These are phyloP conservation scores for Cladosporium sp. DNA, from an alignment of 2,329 filamentous ascomycete species.

Conservation along the genomic window DNA sequence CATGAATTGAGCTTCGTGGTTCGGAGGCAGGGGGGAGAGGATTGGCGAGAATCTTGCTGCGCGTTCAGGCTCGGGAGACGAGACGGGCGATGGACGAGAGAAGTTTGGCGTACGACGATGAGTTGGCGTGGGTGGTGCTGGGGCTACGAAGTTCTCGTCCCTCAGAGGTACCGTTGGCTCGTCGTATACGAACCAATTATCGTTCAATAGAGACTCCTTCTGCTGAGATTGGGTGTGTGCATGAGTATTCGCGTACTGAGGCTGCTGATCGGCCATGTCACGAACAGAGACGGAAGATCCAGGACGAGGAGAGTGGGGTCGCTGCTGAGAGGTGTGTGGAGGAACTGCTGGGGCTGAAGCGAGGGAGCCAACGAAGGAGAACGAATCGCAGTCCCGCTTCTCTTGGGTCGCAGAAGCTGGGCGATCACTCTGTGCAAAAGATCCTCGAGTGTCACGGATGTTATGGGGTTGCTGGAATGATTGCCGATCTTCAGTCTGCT, in stretches of 20 bases:
- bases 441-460: conserved; percentile 33
- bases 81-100: conserved; percentile 9
- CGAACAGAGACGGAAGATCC: conserved; percentile 23
- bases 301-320: conserved; percentile 8
- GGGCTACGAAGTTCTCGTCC: background rate
- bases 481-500: conserved; percentile 46
- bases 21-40: background rate
- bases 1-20: conserved; percentile 22
- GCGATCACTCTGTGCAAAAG: background rate
- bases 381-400: conserved; percentile 7
- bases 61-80: conserved; percentile 9
- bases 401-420: background rate
- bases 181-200: conserved; percentile 45
- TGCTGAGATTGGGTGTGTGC: conserved; percentile 17
- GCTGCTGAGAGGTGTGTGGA: conserved; percentile 6
- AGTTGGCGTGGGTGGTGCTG: conserved; percentile 2
- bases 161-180: conserved; percentile 21
- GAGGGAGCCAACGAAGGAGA: conserved; percentile 7
- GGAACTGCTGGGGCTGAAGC: conserved; percentile 3
- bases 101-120: conserved; percentile 9
- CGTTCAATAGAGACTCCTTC: conserved; percentile 37
- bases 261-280: conserved; percentile 1
- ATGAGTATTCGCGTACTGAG: background rate
- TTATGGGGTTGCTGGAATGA: conserved; percentile 31
- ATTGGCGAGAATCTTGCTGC: conserved; percentile 2